These are phyloP conservation scores for Hypoxylon sp. DNA, from an alignment of 2,329 filamentous ascomycete species.

Conservation along the genomic window DNA sequence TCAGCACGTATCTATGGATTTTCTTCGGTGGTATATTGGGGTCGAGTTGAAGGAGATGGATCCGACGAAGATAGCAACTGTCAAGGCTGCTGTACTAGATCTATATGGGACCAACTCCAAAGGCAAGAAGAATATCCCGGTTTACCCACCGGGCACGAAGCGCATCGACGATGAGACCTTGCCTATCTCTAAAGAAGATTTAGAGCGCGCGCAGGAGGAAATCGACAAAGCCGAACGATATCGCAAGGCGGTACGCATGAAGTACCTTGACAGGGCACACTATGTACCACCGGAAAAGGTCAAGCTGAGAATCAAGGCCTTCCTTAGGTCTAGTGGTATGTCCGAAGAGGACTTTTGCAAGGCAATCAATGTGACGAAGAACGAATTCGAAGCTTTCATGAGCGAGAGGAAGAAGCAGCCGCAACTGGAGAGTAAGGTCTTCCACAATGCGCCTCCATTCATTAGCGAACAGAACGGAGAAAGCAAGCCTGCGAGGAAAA, in stretches of 20 bases:
- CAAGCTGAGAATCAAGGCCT: conserved; percentile 34
- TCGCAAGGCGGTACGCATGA: not conserved
- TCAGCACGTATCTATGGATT: conserved; percentile 30
- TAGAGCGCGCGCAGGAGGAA: conserved; percentile 27
- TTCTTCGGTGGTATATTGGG: conserved; percentile 8
- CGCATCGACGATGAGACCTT: conserved; percentile 24
- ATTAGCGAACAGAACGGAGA: conserved; percentile 19
- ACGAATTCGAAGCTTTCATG: conserved; percentile 27
- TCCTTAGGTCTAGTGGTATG: conserved; percentile 23
- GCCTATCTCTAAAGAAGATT: conserved; percentile 27
- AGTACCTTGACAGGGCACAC: not conserved
- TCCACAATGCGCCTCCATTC: conserved; percentile 30
- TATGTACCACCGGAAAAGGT: conserved; percentile 34
- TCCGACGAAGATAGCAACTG: conserved; percentile 16
- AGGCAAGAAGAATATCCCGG: conserved; percentile 25
- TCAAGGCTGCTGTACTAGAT: conserved; percentile 39
- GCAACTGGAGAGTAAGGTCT: conserved; percentile 31
- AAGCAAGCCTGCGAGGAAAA: conserved; percentile 13
- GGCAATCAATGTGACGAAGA: conserved; percentile 25
- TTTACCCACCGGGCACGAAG: conserved; percentile 13
- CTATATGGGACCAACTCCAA: conserved; percentile 34
- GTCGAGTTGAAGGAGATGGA: conserved; percentile 30
- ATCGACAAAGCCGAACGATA: conserved; percentile 22
- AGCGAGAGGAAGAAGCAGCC: conserved; percentile 23
- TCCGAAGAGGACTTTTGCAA: conserved; percentile 31